A percentile compares a stretch with the other conserved stretches of the same genome.
Conservation (phyloP, 768 basidiomycete genomes). For the Gloeopeniophorella convolvens region DNA sequence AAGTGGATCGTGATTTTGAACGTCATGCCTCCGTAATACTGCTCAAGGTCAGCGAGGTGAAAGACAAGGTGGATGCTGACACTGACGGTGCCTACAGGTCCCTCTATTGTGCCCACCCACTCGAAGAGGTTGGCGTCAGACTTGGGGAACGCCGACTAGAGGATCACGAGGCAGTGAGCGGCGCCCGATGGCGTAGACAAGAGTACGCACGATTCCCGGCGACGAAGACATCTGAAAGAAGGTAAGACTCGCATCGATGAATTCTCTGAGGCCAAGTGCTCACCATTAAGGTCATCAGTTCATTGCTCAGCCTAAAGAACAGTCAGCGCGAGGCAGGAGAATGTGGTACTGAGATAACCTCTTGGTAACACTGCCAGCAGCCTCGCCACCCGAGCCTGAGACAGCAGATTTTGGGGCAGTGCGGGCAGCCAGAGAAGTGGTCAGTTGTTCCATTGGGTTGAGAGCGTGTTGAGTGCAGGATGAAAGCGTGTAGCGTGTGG, state of each 20-base stretch:
- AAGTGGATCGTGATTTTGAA: constrained; percentile 84
- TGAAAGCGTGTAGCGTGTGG: too few relatives aligned
- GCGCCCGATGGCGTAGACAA: background rate
- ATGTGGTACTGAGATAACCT: constrained; percentile 38
- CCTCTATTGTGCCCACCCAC: constrained; percentile 87
- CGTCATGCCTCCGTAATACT: constrained; percentile 74
- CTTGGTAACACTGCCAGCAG: constrained; percentile 77
- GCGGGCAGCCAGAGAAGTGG: constrained; percentile 53
- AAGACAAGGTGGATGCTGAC: constrained; percentile 3
- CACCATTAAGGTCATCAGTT: constrained; percentile 88
- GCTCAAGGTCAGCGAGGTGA: constrained; percentile 8
- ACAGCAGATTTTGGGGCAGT: constrained; percentile 51
- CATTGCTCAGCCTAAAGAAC: constrained; percentile 57
- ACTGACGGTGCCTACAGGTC: constrained; percentile 67
- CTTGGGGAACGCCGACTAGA: constrained; percentile 84
- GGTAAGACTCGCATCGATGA: background rate
- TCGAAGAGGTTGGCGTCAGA: constrained; percentile 83
- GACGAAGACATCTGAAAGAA: constrained; percentile 71
- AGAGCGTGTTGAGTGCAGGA: too few relatives aligned
- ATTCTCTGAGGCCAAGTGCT: constrained; percentile 23
- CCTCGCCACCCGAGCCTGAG: constrained; percentile 46
- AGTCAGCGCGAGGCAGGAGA: constrained; percentile 4
- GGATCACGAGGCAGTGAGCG: background rate
- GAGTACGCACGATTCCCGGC: constrained; percentile 71
- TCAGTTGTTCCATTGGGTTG: constrained; percentile 63